phyloP scores from a whole-genome alignment of 345 rosid species.

The Stellera chamaejasme region DNA sequence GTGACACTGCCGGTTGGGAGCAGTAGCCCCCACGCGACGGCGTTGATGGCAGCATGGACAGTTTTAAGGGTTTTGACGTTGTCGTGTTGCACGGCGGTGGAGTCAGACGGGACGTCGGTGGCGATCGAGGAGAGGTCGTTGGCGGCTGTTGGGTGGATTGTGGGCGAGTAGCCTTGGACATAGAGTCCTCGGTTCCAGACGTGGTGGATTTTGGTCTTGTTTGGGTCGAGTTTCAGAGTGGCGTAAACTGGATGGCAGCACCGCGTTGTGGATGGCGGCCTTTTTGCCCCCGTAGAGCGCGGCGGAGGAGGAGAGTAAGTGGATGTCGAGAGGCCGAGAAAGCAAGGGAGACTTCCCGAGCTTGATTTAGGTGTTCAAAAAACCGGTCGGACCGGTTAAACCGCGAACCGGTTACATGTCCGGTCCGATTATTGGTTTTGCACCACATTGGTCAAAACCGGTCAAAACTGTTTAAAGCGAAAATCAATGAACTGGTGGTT shows the following conservation, averaged over 20 bases:
- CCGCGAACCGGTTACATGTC: no score
- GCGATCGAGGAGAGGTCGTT: constrained; percentile 72
- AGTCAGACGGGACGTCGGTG: constrained; percentile 68
- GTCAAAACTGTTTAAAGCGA: no score
- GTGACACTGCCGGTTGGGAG: constrained; percentile 62
- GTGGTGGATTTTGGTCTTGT: constrained; percentile 62
- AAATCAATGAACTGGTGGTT: no score
- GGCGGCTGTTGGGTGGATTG: constrained; percentile 87
- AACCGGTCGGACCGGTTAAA: no score
- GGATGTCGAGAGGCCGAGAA: constrained; percentile 72
- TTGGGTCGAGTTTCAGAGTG: constrained; percentile 45
- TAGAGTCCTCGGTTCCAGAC: constrained; percentile 97
- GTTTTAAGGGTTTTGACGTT: constrained; percentile 32
- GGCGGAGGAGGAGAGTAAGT: constrained; percentile 71
- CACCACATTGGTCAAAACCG: no score
- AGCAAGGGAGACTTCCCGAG: constrained; percentile 76
- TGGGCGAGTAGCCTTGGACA: constrained; percentile 95
- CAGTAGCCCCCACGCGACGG: constrained; percentile 66
- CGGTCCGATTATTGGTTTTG: no score
- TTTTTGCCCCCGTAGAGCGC: constrained; percentile 74
- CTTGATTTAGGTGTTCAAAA: constrained; percentile 71
- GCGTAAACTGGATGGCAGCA: constrained; percentile 69
- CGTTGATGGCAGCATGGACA: constrained; percentile 55
- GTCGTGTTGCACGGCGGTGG: constrained; percentile 24
- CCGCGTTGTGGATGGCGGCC: constrained; percentile 84